Evolutionary conservation across 495 filamentous ascomycete genomes (phyloP), one percentile per base, ranked within the genome.

Genomic region (Penicillium paradoxum): DNA sequence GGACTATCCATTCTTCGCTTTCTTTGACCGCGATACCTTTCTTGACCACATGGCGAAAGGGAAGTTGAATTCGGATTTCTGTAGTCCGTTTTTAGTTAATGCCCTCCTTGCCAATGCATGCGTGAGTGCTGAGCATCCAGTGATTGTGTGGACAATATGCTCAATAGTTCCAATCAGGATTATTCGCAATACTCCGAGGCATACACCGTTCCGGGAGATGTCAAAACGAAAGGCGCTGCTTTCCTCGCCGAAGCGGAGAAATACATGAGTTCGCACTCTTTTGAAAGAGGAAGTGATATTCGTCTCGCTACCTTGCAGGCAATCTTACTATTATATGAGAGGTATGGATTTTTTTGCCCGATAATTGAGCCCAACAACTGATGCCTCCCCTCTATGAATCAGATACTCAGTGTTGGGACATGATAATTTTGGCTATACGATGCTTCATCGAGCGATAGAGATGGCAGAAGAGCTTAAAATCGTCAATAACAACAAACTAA

Each of bases 61-160:
- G 0, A 40, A 63, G 27, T 36, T 65, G 25, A 47, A 65, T 17
- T 66, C 63, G 7, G 55, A 66, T 44, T 70, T 73, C 24, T 78
- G 73, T 56, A 74, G 70, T 10, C 64, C 70, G 0, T 67, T 76
- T 41, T 68, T 78, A 5, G 73, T 78, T 41, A 76, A 78, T 54
- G 68, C 71, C 4, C 63, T 78, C 7, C 73, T 74, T 24, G 72
- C 73, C 39, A 56, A 70, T 43, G 64, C 67, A 15, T 70, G 62
- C 34, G 67, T 70, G 51, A 53, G 60, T 58, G 14, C 6, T 9
- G 14, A 27, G 2, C 2, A 11, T 15, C 11, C 29, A 32, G 29
- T 2, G 9, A n/a, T 3, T 36, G 2, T n/a, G 22, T 6, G 2
- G 30, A 13, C 25, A 4, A 14, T 36, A 1, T 15, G 30, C 15